These are phyloP conservation scores for Gymnopilus junonius DNA, from an alignment of 768 basidiomycete genomes.

Conservation along the genomic window DNA sequence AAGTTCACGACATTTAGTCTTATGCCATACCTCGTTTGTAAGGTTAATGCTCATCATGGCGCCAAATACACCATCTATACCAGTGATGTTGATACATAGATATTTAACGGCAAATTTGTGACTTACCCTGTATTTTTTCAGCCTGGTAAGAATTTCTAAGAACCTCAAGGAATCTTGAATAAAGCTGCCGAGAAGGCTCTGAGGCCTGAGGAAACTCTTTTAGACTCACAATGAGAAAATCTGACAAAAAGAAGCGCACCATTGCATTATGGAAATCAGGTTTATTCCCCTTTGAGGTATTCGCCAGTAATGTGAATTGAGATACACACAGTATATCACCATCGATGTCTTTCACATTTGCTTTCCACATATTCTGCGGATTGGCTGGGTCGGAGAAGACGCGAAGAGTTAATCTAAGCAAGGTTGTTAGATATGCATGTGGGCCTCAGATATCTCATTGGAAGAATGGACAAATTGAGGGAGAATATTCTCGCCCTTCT, in stretches of 20 bases:
- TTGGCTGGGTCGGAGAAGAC: constrained; percentile 67
- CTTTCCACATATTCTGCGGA: constrained; percentile 80
- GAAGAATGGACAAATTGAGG: constrained; percentile 8
- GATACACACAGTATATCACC: constrained; percentile 95
- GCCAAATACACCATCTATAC: constrained; percentile 87
- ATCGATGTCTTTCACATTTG: constrained; percentile 82
- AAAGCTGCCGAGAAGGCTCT: constrained; percentile 69
- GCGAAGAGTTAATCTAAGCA: constrained; percentile 66
- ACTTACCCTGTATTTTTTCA: constrained; percentile 79
- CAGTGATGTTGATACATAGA: constrained; percentile 5
- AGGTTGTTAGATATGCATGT: constrained; percentile 7
- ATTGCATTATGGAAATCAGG: constrained; percentile 94
- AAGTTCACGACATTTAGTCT: constrained; percentile 1
- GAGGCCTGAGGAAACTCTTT: constrained; percentile 51
- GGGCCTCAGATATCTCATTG: not conserved
- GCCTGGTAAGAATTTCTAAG: constrained; percentile 69
- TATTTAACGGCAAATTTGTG: not conserved
- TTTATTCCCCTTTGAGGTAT: constrained; percentile 86
- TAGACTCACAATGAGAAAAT: not conserved
- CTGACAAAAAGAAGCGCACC: constrained; percentile 48
- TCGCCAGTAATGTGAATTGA: constrained; percentile 90
- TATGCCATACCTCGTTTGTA: constrained; percentile 73
- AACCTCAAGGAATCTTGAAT: constrained; percentile 71
- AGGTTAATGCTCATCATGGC: constrained; percentile 95
- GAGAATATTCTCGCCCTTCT: constrained; percentile 1